Conservation (phyloP, 805 yeast genomes). For the Citeromyces nyonsensis region DNA sequence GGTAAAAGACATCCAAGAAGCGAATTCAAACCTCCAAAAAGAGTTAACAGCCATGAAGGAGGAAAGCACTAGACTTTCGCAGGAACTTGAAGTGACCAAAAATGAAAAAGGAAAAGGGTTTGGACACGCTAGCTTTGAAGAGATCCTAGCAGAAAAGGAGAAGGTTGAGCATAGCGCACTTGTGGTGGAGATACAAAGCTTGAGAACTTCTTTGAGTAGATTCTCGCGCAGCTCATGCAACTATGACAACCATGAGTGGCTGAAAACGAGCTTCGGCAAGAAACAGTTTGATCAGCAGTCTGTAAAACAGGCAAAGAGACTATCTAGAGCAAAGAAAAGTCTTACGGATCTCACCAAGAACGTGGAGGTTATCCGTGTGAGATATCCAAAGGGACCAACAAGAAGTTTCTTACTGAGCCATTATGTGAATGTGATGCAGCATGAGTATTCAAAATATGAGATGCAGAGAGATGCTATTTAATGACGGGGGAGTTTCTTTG, state of each 20-base stretch:
- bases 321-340: not conserved
- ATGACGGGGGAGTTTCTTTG: conserved; percentile 12
- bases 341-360: conserved; percentile 1
- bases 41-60: conserved; percentile 9
- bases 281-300: not conserved
- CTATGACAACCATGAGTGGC: conserved; percentile 1
- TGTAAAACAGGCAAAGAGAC: not conserved
- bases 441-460: conserved; percentile 2
- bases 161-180: conserved; percentile 18
- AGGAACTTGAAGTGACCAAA: conserved; percentile 6
- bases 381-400: conserved; percentile 3
- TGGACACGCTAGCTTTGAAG: conserved; percentile 13
- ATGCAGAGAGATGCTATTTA: not conserved
- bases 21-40: conserved; percentile 5
- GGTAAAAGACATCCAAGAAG: conserved; percentile 2
- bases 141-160: conserved; percentile 17
- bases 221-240: conserved; percentile 4
- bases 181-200: conserved; percentile 25
- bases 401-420: conserved; percentile 2
- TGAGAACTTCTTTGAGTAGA: conserved; percentile 17
- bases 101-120: conserved; percentile 9
- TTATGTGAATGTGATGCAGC: conserved; percentile 3
- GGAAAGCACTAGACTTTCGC: conserved; percentile 7
- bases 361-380: conserved; percentile 3
- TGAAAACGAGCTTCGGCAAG: not conserved